Evolutionary conservation across 345 rosid genomes (phyloP), one percentile per base, ranked within the genome.

Genomic region (Streptanthus diversifolius): DNA sequence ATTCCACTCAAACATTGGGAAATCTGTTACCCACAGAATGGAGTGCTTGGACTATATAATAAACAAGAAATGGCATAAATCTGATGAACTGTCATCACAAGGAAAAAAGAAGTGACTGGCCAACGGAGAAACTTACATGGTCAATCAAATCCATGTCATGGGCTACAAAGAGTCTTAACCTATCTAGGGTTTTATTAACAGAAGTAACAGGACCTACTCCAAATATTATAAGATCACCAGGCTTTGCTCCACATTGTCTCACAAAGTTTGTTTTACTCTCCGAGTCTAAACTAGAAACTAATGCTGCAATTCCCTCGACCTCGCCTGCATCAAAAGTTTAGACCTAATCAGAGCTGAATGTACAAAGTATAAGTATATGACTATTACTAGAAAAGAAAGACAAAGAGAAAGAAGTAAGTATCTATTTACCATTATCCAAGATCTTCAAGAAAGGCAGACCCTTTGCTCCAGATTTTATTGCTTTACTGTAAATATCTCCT

Each of bases 1-100:
- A 49, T 90, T 95, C 99, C 99, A 90, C 80, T 91, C 95, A 40
- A 95, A 95, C 97, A 95, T 88, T 7, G 99, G 97, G 77, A 95
- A 95, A 73, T 91, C 99, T 45, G 96, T 95, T 63, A 95, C 87
- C 99, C 99, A 95, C 4, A 95, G 85, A 69, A 95, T 87, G 22
- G 96, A 86, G 81, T 91, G 86, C 85, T 72, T 87, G 76, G 91
- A 87, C 96, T 95, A 79, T 63, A 68, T 44, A 63, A 54, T 8
- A 80, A 29, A 72, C 58, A 43, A 72, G 51, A 51, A 76, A 58
- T 47, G 21, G 21, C 25, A 44, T 57, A 48, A 40, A 66, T 63
- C 19, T 66, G 53, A 66, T 61, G 44, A 53, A 36, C 39, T 25
- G 11, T 25, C 58, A 62, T 52, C 35, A 44, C 18, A 4, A 33